Conservation (phyloP, 2,329 filamentous ascomycete genomes). For the Bipolaris oryzae region DNA sequence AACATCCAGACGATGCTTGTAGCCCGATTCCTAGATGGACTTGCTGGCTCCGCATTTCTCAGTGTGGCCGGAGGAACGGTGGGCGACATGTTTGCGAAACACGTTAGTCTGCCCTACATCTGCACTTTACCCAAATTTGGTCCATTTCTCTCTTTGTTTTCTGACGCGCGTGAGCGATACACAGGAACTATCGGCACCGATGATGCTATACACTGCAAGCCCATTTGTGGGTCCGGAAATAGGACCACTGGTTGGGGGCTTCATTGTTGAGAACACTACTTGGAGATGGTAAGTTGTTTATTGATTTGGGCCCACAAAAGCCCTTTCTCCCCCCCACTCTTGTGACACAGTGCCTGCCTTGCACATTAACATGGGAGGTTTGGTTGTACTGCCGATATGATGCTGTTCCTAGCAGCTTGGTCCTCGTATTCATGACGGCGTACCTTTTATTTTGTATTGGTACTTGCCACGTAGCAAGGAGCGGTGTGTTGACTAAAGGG, state of each 20-base stretch:
- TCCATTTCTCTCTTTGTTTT: slow-evolving; percentile 19
- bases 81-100: slow-evolving; percentile 63
- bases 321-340: slow-evolving; percentile 5
- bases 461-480: slow-evolving; percentile 8
- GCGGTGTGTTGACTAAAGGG: slow-evolving; percentile 32
- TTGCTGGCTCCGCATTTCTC: slow-evolving; percentile 68
- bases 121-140: no score
- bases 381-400: slow-evolving; percentile 4
- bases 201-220: slow-evolving; percentile 71
- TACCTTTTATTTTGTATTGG: background rate
- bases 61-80: slow-evolving; percentile 83
- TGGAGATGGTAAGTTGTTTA: slow-evolving; percentile 60
- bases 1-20: slow-evolving; percentile 84
- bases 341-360: slow-evolving; percentile 6
- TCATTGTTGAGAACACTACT: slow-evolving; percentile 75
- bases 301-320: slow-evolving; percentile 11
- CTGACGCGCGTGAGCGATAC: slow-evolving; percentile 16
- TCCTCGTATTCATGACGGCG: slow-evolving; percentile 4
- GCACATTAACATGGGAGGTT: slow-evolving; percentile 4
- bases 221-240: slow-evolving; percentile 63
- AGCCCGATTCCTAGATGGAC: slow-evolving; percentile 76
- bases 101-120: slow-evolving; percentile 28
- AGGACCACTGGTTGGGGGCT: slow-evolving; percentile 71
- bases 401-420: background rate
- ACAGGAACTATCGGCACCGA: slow-evolving; percentile 72